phyloP scores from a whole-genome alignment of 148 eudicot species.

The Nyssa sinensis region DNA sequence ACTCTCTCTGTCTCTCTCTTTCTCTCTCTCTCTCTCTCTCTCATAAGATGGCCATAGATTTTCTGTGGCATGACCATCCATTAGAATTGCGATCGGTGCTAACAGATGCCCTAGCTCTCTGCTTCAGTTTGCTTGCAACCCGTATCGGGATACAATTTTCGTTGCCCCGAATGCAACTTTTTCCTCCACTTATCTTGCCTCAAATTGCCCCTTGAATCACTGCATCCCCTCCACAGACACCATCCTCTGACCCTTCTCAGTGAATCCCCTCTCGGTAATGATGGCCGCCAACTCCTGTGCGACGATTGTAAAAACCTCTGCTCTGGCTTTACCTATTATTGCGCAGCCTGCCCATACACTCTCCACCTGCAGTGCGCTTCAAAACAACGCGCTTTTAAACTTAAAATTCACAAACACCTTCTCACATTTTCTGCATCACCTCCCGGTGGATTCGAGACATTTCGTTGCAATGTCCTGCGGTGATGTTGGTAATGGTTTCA shows the following conservation, averaged over 20 bases:
- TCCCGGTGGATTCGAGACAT: not conserved
- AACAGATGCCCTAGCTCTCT: not conserved
- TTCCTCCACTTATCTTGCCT: constrained; percentile 12
- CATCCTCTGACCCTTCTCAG: constrained; percentile 7
- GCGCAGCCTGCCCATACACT: not conserved
- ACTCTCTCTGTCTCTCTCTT: too few relatives aligned
- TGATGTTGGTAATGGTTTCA: not conserved
- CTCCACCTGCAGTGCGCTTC: constrained; percentile 13
- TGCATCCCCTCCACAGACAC: constrained; percentile 5
- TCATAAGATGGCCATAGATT: constrained; percentile 12
- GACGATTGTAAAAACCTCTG: not conserved
- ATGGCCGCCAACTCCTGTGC: not conserved
- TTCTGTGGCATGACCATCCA: constrained; percentile 10
- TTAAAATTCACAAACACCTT: constrained; percentile 8
- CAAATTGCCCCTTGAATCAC: constrained; percentile 9
- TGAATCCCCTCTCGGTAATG: not conserved
- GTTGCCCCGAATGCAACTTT: constrained; percentile 5
- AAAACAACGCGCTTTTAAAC: not conserved
- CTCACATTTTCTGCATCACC: constrained; percentile 3
- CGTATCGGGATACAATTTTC: constrained; percentile 5
- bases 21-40: too few relatives aligned
- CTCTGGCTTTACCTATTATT: constrained; percentile 9
- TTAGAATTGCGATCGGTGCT: not conserved
- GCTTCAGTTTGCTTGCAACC: constrained; percentile 10
- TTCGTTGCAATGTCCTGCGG: constrained; percentile 2